These are phyloP conservation scores for Hygrophila difformis DNA, from an alignment of 257 asterid species.

Conservation along the genomic window DNA sequence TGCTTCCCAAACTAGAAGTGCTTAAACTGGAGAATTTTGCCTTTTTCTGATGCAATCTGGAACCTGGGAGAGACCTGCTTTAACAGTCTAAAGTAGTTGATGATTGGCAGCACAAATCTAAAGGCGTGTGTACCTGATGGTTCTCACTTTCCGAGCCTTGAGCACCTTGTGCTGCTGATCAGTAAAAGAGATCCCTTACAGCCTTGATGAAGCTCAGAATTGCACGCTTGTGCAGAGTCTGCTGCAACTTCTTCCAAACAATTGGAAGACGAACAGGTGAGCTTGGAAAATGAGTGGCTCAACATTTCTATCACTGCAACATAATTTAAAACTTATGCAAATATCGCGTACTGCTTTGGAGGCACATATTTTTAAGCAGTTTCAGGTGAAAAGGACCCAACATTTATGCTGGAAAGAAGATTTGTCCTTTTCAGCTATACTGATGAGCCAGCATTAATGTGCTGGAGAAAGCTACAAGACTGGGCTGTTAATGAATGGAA, in stretches of 20 bases:
- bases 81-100: slow-evolving; percentile 13
- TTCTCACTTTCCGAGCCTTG: slow-evolving; percentile 13
- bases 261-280: slow-evolving; percentile 7
- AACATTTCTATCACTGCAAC: neutral
- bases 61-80: slow-evolving; percentile 12
- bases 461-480: no score
- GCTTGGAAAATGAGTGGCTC: slow-evolving; percentile 12
- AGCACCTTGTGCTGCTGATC: slow-evolving; percentile 17
- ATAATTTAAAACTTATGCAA: neutral
- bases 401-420: no score
- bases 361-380: no score
- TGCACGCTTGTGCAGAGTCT: slow-evolving; percentile 14
- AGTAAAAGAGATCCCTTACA: slow-evolving; percentile 15
- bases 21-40: slow-evolving; percentile 24
- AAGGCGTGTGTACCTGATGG: slow-evolving; percentile 14
- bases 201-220: slow-evolving; percentile 16
- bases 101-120: slow-evolving; percentile 19
- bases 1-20: slow-evolving; percentile 23
- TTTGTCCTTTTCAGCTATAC: no score
- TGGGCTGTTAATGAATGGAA: no score
- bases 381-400: no score
- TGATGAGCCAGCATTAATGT: no score
- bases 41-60: slow-evolving; percentile 20
- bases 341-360: no score
- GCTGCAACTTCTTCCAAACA: slow-evolving; percentile 17